Conservation (phyloP, 208 protist genomes). For the Crithidia fasciculata region DNA sequence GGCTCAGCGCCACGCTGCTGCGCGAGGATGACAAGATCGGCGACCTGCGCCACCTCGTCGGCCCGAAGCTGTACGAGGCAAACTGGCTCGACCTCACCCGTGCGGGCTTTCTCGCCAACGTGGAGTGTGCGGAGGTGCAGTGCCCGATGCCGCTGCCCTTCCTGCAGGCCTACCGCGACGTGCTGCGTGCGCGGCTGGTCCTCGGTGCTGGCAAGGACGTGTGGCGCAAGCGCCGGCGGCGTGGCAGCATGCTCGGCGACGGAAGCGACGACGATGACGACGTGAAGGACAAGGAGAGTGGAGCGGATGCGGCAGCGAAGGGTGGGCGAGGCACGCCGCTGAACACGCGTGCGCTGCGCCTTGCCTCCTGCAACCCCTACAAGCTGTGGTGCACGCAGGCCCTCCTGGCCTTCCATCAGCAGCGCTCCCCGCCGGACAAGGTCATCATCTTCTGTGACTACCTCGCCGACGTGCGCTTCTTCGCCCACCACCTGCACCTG, state of each 20-base stretch:
- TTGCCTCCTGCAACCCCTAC: conserved; percentile 90
- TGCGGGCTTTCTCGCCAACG: conserved; percentile 96
- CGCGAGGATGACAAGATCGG: conserved; percentile 98
- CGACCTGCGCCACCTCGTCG: conserved; percentile 98
- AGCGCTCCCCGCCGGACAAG: conserved; percentile 91
- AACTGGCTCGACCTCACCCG: conserved; percentile 99
- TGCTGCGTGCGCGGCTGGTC: conserved; percentile 20
- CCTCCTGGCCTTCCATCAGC: conserved; percentile 96
- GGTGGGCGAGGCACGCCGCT: conserved; percentile 2
- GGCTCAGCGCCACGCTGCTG: conserved; percentile 96
- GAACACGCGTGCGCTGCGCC: conserved; percentile 35
- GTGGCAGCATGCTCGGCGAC: conserved; percentile 1
- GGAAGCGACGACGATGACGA: neutral
- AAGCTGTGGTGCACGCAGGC: conserved; percentile 93
- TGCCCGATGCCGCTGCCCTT: conserved; percentile 94
- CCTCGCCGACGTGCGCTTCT: conserved; percentile 83
- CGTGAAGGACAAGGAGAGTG: neutral
- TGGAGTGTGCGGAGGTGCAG: conserved; percentile 98
- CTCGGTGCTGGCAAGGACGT: conserved; percentile 8
- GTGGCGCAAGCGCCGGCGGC: neutral
- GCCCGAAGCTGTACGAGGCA: conserved; percentile 99
- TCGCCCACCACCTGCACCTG: conserved; percentile 79
- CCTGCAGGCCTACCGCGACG: conserved; percentile 60
- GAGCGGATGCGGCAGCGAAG: neutral
- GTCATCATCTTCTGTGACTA: conserved; percentile 94